Evolutionary conservation across 495 filamentous ascomycete genomes (phyloP).

Genomic region (Aspergillus saccharolyticus): DNA sequence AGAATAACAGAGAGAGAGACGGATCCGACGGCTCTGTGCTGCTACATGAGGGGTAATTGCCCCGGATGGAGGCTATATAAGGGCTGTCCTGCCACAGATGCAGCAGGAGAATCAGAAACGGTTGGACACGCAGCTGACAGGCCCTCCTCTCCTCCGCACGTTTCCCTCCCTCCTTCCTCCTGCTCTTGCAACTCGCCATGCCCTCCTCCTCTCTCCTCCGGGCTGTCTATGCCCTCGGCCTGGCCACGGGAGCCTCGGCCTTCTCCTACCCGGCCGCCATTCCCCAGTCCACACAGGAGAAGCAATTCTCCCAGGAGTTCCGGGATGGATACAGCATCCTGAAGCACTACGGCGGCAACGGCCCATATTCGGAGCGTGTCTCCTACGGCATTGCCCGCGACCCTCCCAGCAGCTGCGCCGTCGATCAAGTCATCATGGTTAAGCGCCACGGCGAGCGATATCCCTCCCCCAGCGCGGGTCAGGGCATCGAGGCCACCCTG

Average conservation of each 20-base stretch:
- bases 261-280: background rate
- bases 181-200: background rate
- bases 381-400: constrained; percentile 21
- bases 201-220: background rate
- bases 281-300: constrained; percentile 3
- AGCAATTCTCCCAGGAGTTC: constrained; percentile 22
- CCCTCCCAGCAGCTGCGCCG: constrained; percentile 18
- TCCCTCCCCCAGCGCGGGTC: background rate
- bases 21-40: background rate
- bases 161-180: background rate
- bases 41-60: background rate
- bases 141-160: background rate
- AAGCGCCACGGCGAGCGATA: constrained; percentile 2
- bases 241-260: background rate
- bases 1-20: background rate
- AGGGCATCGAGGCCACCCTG: background rate
- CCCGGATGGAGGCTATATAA: background rate
- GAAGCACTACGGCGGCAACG: constrained; percentile 19
- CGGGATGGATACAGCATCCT: constrained; percentile 18
- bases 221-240: background rate
- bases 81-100: no score
- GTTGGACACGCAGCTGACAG: no score
- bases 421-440: constrained; percentile 24
- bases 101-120: no score
- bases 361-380: constrained; percentile 19